Base-by-base conservation (phyloP, 768 basidiomycete species). In the Russula griseocarnosa region DNA sequence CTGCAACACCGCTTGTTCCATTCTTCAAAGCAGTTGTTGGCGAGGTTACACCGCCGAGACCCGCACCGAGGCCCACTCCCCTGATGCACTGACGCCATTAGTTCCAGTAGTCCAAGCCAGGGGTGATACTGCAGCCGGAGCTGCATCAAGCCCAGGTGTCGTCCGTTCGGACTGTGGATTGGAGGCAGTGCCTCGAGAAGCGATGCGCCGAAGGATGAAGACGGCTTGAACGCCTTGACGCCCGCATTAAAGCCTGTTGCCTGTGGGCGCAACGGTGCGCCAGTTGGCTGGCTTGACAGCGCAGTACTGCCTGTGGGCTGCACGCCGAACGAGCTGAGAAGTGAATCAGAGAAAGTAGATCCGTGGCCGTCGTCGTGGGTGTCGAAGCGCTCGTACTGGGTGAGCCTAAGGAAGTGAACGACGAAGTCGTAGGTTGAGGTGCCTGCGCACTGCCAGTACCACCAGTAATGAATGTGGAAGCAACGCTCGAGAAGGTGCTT, bases 401-500 rank as follows among this genome's bases (percentile, higher is more conserved):
- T 5, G 65, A 42, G 16, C 61, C 46, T 24, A 64, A 34, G 18
- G 60, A 32, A 22, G 68, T 69, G 18, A 71, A 69, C 11, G 71
- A 18, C 4, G 66, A 61, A 24, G 71, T 67, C 28, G 69, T 28
- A 60, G 65, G 11, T 57, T 60, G 20, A 49, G 34, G 61, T 55
- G 42, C 22, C 65, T 42, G 49, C 51, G 61, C 36, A 62, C 69
- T n/a, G 69, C 67, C 49, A 76, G 76, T 20, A 69, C 58, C 63
- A 78, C 77, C 56, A 69, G 82, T 78, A 50, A 83, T 69, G 72
- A 94, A 93, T 7, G 86, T 86, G 4, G 89, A 90, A 3, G 91
- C 90, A 49, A 94, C 79, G 63, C 81, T 81, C 10, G 87, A 79
- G 66, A 91, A 85, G 53, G 83, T 79, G 47, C 49, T 26, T 18